Evolutionary conservation across 345 rosid genomes (phyloP).

Genomic region (Angophora floribunda): DNA sequence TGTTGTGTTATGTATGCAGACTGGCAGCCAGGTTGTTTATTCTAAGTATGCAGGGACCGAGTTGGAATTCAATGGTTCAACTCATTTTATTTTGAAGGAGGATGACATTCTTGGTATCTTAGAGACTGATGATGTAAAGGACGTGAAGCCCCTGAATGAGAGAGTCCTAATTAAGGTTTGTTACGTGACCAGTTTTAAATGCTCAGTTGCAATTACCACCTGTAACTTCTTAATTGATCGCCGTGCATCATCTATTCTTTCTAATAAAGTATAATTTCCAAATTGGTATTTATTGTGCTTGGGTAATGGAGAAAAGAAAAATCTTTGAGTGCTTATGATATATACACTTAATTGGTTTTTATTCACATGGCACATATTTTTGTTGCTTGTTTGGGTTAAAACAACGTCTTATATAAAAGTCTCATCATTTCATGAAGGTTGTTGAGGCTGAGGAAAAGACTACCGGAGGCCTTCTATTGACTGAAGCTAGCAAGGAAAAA

Average conservation of each 20-base stretch:
- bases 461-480: slow-evolving; percentile 85
- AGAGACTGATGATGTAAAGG: slow-evolving; percentile 89
- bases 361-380: not conserved
- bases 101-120: slow-evolving; percentile 90
- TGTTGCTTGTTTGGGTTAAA: not conserved
- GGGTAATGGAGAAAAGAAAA: too few relatives aligned
- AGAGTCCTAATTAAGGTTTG: slow-evolving; percentile 77
- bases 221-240: not conserved
- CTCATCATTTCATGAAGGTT: slow-evolving; percentile 30
- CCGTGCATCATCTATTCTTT: not conserved
- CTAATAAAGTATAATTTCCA: not conserved
- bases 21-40: slow-evolving; percentile 69
- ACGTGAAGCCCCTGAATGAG: slow-evolving; percentile 89
- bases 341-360: too few relatives aligned
- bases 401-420: not conserved
- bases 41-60: slow-evolving; percentile 97
- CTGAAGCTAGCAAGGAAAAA: slow-evolving; percentile 83
- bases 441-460: slow-evolving; percentile 92
- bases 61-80: slow-evolving; percentile 64
- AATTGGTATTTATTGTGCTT: not conserved
- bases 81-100: slow-evolving; percentile 82
- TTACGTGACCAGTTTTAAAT: not conserved
- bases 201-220: not conserved
- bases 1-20: slow-evolving; percentile 19
- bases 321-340: too few relatives aligned